Evolutionary conservation across 2,329 filamentous ascomycete genomes (phyloP).

Genomic region (Penicillium brasilianum): DNA sequence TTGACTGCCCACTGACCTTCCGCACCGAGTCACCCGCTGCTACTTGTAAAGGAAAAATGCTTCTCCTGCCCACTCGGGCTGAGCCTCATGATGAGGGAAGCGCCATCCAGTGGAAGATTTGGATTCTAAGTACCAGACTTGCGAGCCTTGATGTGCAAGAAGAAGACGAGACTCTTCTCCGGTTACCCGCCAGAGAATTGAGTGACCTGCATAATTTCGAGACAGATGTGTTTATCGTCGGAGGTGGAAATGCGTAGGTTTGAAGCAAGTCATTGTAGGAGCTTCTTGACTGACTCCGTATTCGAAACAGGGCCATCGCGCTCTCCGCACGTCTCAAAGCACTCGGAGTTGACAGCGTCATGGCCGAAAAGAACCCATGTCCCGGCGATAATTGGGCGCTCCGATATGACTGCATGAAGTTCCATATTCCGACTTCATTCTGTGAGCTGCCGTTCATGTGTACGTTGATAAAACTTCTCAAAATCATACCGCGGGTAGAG

Average conservation of each 20-base stretch:
- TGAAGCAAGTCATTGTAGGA: neutral
- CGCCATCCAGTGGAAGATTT: neutral
- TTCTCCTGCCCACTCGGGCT: neutral
- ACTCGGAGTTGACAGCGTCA: neutral
- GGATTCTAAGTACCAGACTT: neutral
- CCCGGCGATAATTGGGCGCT: neutral
- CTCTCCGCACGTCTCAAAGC: neutral
- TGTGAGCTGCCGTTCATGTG: neutral
- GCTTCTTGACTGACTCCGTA: neutral
- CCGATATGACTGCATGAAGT: neutral
- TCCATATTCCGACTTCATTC: neutral
- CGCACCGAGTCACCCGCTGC: neutral
- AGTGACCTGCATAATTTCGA: neutral
- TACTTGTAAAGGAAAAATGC: neutral
- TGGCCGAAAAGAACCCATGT: neutral
- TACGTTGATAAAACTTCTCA: neutral
- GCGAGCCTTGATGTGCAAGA: neutral
- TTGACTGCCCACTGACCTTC: neutral
- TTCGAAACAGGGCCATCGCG: neutral
- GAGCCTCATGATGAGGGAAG: neutral
- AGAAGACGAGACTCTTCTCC: neutral
- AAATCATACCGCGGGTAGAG: neutral
- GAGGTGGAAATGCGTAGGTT: neutral
- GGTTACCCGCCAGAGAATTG: neutral
- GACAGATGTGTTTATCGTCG: neutral